Percentiles rank a stretch among this genome's conserved stretches.
phyloP scores from a whole-genome alignment of 768 basidiomycete genomes.

The Amanita fuliginea region DNA sequence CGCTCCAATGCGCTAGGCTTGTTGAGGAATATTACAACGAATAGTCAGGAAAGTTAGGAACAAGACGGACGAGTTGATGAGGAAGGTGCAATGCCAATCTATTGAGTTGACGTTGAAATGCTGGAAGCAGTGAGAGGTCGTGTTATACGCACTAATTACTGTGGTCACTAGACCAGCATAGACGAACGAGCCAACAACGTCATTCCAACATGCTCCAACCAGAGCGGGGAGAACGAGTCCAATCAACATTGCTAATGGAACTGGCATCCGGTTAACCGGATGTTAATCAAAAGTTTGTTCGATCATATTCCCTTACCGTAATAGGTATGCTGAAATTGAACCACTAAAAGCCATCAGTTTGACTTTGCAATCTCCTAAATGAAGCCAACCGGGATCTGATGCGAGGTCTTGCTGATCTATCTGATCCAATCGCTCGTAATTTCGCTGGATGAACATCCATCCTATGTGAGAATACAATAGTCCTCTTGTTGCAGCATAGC shows the following conservation, averaged over 20 bases:
- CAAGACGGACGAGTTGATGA: constrained; percentile 52
- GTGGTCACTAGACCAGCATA: constrained; percentile 62
- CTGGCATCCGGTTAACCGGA: no score
- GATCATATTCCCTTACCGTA: constrained; percentile 48
- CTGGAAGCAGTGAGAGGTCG: not conserved
- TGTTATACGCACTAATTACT: constrained; percentile 36
- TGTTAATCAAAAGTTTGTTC: no score
- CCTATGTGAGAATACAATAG: constrained; percentile 73
- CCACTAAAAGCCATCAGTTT: constrained; percentile 29
- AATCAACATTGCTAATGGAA: constrained; percentile 46
- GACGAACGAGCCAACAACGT: constrained; percentile 54
- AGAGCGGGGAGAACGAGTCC: constrained; percentile 49
- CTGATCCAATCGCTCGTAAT: constrained; percentile 46
- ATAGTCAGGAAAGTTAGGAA: not conserved
- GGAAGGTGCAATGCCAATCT: constrained; percentile 58
- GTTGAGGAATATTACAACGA: not conserved
- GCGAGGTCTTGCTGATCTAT: constrained; percentile 64
- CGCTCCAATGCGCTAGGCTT: constrained; percentile 74
- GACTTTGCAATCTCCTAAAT: not conserved
- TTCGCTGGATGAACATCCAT: constrained; percentile 77
- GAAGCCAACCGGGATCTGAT: constrained; percentile 48
- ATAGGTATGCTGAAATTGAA: constrained; percentile 58
- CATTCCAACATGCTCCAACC: constrained; percentile 49
- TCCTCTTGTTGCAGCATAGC: constrained; percentile 66
- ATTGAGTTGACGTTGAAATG: not conserved